Conservation (phyloP, 2,329 filamentous ascomycete genomes). For the Huntiella savannae region DNA sequence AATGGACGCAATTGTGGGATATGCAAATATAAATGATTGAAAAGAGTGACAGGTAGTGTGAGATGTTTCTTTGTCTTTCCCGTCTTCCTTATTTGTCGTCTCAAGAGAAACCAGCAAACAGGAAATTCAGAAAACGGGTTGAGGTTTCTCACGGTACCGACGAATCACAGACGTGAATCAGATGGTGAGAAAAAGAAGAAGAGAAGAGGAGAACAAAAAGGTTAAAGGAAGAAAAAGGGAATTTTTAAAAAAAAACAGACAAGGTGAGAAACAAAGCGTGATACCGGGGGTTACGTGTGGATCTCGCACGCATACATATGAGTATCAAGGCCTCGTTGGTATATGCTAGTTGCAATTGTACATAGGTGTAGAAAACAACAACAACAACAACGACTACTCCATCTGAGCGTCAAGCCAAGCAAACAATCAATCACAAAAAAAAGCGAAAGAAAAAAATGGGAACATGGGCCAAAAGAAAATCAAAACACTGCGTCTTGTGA, state of each 20-base stretch:
- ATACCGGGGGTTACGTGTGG: too few relatives aligned
- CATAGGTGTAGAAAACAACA: neutral
- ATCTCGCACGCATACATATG: too few relatives aligned
- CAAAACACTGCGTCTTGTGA: neutral
- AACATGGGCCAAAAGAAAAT: conserved; percentile 1
- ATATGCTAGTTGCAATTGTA: neutral
- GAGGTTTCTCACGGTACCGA: neutral
- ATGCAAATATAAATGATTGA: too few relatives aligned
- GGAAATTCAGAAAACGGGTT: conserved; percentile 1
- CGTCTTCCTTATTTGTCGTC: neutral
- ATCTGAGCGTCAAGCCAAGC: too few relatives aligned
- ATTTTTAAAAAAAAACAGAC: neutral
- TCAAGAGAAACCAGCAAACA: conserved; percentile 4
- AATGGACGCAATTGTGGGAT: too few relatives aligned
- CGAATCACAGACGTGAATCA: neutral
- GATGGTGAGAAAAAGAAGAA: neutral
- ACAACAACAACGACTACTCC: neutral
- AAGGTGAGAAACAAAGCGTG: neutral
- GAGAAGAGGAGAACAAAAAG: conserved; percentile 5
- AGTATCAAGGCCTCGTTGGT: too few relatives aligned
- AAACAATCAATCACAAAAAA: neutral
- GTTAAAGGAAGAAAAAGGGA: conserved; percentile 12
- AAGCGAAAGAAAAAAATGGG: neutral
- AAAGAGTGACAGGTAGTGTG: too few relatives aligned
- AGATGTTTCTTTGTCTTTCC: neutral